A percentile compares a stretch with the other conserved stretches of the same genome.
These are phyloP conservation scores for Syzygium aromaticum DNA, from an alignment of 345 rosid genomes.

Conservation along the genomic window DNA sequence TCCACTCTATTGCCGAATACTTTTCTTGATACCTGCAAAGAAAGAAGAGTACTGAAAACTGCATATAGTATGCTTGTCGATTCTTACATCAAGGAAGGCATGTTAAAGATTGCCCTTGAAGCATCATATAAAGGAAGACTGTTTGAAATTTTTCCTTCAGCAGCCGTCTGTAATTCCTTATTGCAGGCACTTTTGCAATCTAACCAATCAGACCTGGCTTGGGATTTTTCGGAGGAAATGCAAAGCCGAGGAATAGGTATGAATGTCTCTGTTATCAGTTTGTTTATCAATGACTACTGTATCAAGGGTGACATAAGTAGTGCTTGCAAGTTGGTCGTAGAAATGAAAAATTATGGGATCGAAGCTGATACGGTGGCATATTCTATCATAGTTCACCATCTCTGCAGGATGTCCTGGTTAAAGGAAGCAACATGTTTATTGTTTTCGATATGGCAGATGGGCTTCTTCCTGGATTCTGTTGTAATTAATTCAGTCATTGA, in stretches of 20 bases:
- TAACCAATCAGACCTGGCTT: conserved; percentile 21
- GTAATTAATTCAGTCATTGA: conserved; percentile 32
- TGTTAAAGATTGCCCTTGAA: conserved; percentile 18
- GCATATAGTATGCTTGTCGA: conserved; percentile 27
- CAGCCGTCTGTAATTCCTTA: conserved; percentile 29
- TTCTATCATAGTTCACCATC: conserved; percentile 23
- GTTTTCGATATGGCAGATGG: conserved; percentile 28
- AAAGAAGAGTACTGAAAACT: conserved; percentile 20
- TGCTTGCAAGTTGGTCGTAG: conserved; percentile 32
- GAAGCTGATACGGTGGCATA: conserved; percentile 35
- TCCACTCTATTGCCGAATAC: conserved; percentile 10
- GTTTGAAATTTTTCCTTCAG: conserved; percentile 27
- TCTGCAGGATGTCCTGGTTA: conserved; percentile 29
- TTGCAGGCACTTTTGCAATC: conserved; percentile 15
- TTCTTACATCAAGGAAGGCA: conserved; percentile 28
- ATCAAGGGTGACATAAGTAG: conserved; percentile 22
- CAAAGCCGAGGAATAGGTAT: conserved; percentile 18
- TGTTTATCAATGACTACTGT: conserved; percentile 27
- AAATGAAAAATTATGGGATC: conserved; percentile 31
- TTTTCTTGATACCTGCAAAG: conserved; percentile 23
- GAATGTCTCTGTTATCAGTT: conserved; percentile 24
- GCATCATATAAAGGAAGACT: conserved; percentile 16
- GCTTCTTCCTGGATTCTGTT: conserved; percentile 33
- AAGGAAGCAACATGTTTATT: conserved; percentile 31
- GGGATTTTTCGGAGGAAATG: conserved; percentile 34